Percentiles rank a stretch among this genome's conserved stretches.
Evolutionary conservation across 305 asterid genomes (phyloP).

Genomic region (Plantago lanceolata): DNA sequence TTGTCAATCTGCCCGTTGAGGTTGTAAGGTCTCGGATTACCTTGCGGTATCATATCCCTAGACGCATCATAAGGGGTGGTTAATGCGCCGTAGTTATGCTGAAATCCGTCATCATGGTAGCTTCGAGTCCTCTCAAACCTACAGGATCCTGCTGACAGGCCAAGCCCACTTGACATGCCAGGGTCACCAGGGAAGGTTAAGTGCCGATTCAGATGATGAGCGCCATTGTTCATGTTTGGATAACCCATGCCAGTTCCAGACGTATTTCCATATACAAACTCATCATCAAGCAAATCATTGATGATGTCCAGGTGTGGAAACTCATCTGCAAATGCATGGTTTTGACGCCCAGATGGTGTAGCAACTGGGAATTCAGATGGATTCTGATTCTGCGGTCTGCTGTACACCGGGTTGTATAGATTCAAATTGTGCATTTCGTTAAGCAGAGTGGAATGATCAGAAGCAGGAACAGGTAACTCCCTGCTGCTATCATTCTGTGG

Average conservation of each 20-base stretch:
- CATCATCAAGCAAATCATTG: conserved; percentile 88
- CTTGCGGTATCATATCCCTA: conserved; percentile 53
- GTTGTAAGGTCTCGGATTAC: conserved; percentile 34
- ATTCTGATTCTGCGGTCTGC: conserved; percentile 47
- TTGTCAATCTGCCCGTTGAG: conserved; percentile 59
- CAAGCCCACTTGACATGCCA: conserved; percentile 32
- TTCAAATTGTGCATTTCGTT: conserved; percentile 44
- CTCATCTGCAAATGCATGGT: conserved; percentile 55
- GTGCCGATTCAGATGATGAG: conserved; percentile 53
- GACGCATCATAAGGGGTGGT: conserved; percentile 35
- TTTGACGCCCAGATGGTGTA: conserved; percentile 50
- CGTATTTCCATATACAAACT: conserved; percentile 44
- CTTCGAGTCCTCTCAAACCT: conserved; percentile 56
- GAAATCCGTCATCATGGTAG: conserved; percentile 47
- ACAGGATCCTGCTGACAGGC: conserved; percentile 46
- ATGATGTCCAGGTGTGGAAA: conserved; percentile 91
- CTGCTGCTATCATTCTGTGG: conserved; percentile 43
- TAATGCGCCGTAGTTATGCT: conserved; percentile 34
- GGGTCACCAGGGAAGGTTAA: conserved; percentile 60
- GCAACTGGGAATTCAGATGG: conserved; percentile 46
- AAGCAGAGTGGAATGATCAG: conserved; percentile 34
- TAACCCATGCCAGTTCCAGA: conserved; percentile 32
- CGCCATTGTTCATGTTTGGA: conserved; percentile 44
- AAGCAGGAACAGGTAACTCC: conserved; percentile 18
- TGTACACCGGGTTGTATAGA: conserved; percentile 33